Conservation (phyloP, 83 land plant genomes). For the Picea abies region DNA sequence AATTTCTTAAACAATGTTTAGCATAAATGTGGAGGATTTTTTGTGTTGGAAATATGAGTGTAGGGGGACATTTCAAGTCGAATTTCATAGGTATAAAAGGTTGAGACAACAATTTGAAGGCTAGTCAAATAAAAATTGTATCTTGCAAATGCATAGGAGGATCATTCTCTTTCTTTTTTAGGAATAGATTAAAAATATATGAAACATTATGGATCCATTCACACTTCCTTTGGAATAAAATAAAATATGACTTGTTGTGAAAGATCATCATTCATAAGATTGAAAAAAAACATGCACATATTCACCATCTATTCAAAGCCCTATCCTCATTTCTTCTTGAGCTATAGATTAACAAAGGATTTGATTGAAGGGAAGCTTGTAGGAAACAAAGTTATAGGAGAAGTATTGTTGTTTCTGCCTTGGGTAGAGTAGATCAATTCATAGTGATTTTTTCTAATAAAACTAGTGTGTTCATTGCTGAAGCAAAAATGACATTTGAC, state of each 20-base stretch:
- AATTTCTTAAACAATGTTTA: no score
- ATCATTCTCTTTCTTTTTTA: background rate
- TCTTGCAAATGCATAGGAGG: background rate
- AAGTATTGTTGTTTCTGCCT: background rate
- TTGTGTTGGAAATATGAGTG: no score
- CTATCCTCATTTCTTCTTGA: background rate
- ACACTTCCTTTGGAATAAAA: background rate
- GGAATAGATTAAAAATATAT: background rate
- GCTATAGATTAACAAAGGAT: background rate
- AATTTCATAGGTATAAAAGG: slow-evolving; percentile 72
- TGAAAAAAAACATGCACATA: background rate
- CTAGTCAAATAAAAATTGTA: slow-evolving; percentile 28
- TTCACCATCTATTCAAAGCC: no score
- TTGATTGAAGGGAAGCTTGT: background rate
- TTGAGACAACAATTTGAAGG: slow-evolving; percentile 85
- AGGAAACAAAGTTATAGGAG: no score
- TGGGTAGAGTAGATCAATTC: background rate
- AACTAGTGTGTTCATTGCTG: background rate
- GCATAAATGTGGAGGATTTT: no score
- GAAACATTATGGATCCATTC: background rate
- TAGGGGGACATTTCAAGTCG: slow-evolving; percentile 2
- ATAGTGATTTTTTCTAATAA: background rate
- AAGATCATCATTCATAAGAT: background rate
- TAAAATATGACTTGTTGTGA: background rate
- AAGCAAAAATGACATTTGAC: background rate